phyloP scores from a whole-genome alignment of 23 red algal species.

The Gracilaria gracilis region DNA sequence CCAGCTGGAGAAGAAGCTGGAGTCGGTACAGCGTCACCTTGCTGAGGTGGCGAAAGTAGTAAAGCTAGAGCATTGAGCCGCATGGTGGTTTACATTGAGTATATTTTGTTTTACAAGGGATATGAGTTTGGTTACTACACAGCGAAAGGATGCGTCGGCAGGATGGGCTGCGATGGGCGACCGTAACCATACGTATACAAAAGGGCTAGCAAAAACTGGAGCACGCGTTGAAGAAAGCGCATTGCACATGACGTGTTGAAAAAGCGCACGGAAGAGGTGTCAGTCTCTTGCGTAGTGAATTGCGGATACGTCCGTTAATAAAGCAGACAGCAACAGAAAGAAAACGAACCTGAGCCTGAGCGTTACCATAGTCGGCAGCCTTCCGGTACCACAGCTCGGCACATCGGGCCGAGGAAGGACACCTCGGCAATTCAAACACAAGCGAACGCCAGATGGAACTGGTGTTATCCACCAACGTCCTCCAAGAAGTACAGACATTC shows the following conservation, averaged over 20 bases:
- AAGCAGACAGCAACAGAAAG: background rate
- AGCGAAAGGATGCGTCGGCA: slow-evolving; percentile 1
- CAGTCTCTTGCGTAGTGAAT: background rate
- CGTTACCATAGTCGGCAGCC: slow-evolving; percentile 69
- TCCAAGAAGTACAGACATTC: slow-evolving; percentile 45
- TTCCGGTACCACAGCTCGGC: slow-evolving; percentile 67
- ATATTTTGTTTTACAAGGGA: background rate
- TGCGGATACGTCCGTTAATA: background rate
- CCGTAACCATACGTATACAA: slow-evolving; percentile 69
- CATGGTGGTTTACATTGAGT: background rate
- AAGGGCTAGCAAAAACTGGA: slow-evolving; percentile 62
- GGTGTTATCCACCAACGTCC: slow-evolving; percentile 39
- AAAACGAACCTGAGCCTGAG: slow-evolving; percentile 66
- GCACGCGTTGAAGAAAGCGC: background rate
- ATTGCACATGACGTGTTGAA: background rate
- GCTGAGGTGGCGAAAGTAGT: slow-evolving; percentile 12
- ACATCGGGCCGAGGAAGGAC: slow-evolving; percentile 15
- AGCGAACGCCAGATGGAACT: slow-evolving; percentile 54
- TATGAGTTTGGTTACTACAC: background rate
- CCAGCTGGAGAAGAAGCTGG: slow-evolving; percentile 8
- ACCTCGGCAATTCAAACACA: slow-evolving; percentile 60
- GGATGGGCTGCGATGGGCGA: slow-evolving; percentile 7
- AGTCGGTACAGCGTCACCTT: slow-evolving; percentile 30
- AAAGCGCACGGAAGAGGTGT: background rate
- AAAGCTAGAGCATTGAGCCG: background rate